Percentiles rank a stretch among this genome's conserved stretches.
Evolutionary conservation across 768 basidiomycete genomes (phyloP).

Genomic region (Psilocybe azurescens): DNA sequence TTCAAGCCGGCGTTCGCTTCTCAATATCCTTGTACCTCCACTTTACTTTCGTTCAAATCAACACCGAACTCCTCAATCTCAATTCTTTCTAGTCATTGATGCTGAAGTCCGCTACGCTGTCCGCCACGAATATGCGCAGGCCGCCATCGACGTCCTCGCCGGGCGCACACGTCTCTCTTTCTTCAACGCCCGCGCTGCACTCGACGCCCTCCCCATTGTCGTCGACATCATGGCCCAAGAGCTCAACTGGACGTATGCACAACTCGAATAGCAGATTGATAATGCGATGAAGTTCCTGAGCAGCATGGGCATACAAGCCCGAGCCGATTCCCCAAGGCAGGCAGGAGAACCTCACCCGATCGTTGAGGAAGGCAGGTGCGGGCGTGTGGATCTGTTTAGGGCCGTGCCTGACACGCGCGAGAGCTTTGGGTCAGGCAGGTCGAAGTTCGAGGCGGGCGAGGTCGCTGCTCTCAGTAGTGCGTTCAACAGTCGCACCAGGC

Average conservation of each 20-base stretch:
- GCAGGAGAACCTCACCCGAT: conserved; percentile 30
- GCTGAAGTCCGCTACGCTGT: conserved; percentile 92
- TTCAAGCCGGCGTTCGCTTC: conserved; percentile 76
- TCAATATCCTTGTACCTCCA: conserved; percentile 74
- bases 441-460: conserved; percentile 52
- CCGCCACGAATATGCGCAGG: conserved; percentile 89
- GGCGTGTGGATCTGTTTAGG: conserved; percentile 40
- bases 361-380: conserved; percentile 39
- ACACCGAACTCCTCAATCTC: not conserved
- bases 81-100: conserved; percentile 67
- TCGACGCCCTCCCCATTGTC: conserved; percentile 84
- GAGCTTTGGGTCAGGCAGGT: conserved; percentile 38
- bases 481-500: conserved; percentile 33
- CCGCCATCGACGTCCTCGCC: conserved; percentile 92
- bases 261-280: conserved; percentile 63
- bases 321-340: conserved; percentile 30
- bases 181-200: conserved; percentile 86
- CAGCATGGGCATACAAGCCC: conserved; percentile 77
- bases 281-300: conserved; percentile 69
- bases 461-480: conserved; percentile 42
- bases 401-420: conserved; percentile 14
- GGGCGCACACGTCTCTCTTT: conserved; percentile 92
- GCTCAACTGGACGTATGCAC: conserved; percentile 71
- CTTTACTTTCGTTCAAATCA: not conserved
- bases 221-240: conserved; percentile 92